Base-by-base conservation (phyloP, 768 basidiomycete species). In the Strobilomyces confusus region DNA sequence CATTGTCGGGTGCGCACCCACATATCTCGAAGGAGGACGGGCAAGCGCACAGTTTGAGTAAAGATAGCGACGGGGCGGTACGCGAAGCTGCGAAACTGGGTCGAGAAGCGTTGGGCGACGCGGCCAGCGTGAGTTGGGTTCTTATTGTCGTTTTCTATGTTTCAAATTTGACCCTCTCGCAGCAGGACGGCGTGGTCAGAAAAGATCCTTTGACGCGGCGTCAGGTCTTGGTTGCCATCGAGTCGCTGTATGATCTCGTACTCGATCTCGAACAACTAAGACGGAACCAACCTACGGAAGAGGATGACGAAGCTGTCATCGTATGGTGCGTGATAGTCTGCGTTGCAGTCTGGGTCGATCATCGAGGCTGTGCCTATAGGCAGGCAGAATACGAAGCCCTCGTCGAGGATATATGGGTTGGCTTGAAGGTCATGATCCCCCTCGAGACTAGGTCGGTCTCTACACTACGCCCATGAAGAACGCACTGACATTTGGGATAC, bases 221-320 rank as follows among this genome's bases (percentile, higher is more conserved):
- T 17, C 82, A 95, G 67, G 80, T 86, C 11, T 77, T 98, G 52
- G 77, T 80, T 33, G 83, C 86, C 36, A 72, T 98, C 36, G 97
- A 99, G 70, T 77, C 78, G 43, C 68, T 98, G 38, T 98, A 95
- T 64, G 94, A 95, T 62, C 70, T 85, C 29, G 84, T 89, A 2
- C 77, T 98, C 30, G 80, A 85, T 47, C 79, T 94, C 5, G 95
- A 98, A 68, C 92, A 95, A 69, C 73, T 92, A 44, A 75, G 88
- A 57, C 77, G 94, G 30, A 84, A 90, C 41, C 87, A 91, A 59
- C 89, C 91, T 13, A 72, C 73, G 22, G 72, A 77, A 38, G 68
- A 69, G 25, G 87, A 90, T 50, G 49, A 53, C 29, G 77, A 77
- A 53, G 76, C 60, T 32, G 55, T 66, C 19, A 49, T 41, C 32